Evolutionary conservation across 2,329 filamentous ascomycete genomes (phyloP), one percentile per base, ranked within the genome.

Genomic region (Periglandula ipomoeae): DNA sequence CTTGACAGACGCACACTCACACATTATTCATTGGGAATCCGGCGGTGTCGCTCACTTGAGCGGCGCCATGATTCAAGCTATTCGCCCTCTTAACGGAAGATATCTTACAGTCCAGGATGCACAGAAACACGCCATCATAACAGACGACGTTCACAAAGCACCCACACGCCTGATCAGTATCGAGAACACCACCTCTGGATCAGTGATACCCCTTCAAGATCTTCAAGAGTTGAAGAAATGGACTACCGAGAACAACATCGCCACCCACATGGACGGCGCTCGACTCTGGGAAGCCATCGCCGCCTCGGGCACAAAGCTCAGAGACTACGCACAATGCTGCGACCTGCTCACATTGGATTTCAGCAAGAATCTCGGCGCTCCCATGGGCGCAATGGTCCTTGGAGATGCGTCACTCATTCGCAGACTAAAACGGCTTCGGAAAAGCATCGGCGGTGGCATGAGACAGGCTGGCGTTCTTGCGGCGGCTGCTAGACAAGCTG

Each of bases 171-270:
- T 95, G 47, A 87, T 95, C 56, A 82, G 78, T 52, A 71, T 95
- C 42, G 89, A 95, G 61, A 95, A 95, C 62, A 95, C 89, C 1
- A 74, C 94, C 42, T 79, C 79, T 48, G 89, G 89, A 22, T 81
- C 82, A 57, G 73, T 95, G 39, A 84, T 87, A 73, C 89, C 89
- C 0, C 73, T 94, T 1, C 66, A 68, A 1, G 89, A 94, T 63
- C 75, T 81, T 7, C 73, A 71, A 49, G 72, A 75, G 38, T 94
- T 95, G 58, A 73, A 79, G 0, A 71, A 70, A 1, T 95, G 85
- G 73, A 87, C 83, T 0, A 74, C 72, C 61, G 52, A 73, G 59
- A 55, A 85, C 52, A 72, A 68, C 17, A 81, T 91, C 51, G 76
- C 78, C 51, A 71, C 89, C 58, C 87, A 94, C 64, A 69, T 88